Evolutionary conservation across 495 filamentous ascomycete genomes (phyloP).

Genomic region (Xylaria bambusicola): DNA sequence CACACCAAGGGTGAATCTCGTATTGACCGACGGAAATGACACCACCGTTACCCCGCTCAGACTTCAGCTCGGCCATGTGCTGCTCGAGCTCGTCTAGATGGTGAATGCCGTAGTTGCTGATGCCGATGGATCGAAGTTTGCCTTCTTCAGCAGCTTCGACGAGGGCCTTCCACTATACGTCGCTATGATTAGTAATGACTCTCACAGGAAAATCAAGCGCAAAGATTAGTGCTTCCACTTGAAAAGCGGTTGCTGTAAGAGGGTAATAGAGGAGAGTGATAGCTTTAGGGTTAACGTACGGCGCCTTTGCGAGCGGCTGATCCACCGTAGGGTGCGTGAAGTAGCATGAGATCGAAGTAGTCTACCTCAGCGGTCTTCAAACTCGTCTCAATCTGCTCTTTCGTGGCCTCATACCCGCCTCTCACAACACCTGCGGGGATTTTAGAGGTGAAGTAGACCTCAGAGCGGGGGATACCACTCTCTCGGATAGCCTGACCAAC

Average conservation of each 20-base stretch:
- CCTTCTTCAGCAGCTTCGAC: constrained; percentile 61
- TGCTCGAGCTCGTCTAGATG: constrained; percentile 73
- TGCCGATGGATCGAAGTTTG: constrained; percentile 64
- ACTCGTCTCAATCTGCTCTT: constrained; percentile 51
- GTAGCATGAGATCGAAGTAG: constrained; percentile 66
- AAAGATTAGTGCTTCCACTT: no score
- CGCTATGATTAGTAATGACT: no score
- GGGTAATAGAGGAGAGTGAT: no score
- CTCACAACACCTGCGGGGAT: constrained; percentile 45
- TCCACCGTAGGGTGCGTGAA: constrained; percentile 65
- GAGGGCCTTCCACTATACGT: constrained; percentile 70
- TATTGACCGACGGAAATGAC: constrained; percentile 82
- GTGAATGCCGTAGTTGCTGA: constrained; percentile 69
- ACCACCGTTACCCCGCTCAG: constrained; percentile 63
- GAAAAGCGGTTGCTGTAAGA: no score
- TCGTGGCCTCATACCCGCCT: constrained; percentile 51
- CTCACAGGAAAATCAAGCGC: no score
- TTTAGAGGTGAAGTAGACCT: constrained; percentile 77
- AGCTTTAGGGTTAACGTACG: no score
- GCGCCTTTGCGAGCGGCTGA: constrained; percentile 56
- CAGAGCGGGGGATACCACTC: constrained; percentile 58
- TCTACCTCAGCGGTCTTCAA: constrained; percentile 55
- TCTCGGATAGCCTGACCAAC: constrained; percentile 63
- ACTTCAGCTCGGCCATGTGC: constrained; percentile 69
- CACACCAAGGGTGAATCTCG: constrained; percentile 90